Percentiles rank a stretch among this genome's conserved stretches.
Evolutionary conservation across 2,329 filamentous ascomycete genomes (phyloP).

Genomic region (Rhynchosporium agropyri): DNA sequence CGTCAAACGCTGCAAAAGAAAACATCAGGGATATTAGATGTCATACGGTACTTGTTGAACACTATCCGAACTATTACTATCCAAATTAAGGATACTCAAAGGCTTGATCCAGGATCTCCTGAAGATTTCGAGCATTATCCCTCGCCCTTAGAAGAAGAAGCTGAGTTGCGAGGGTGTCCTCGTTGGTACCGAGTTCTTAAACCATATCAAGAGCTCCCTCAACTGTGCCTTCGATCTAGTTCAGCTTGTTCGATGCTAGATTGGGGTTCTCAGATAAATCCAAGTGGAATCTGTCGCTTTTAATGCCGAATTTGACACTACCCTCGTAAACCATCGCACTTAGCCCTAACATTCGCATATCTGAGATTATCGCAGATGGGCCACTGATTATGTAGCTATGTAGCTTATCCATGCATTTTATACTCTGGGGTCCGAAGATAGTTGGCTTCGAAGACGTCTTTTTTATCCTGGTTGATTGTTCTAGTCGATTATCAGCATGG

Average conservation of each 20-base stretch:
- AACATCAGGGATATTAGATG: neutral
- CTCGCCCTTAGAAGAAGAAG: neutral
- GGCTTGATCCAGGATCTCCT: neutral
- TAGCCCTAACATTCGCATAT: neutral
- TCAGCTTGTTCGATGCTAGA: neutral
- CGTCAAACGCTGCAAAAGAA: neutral
- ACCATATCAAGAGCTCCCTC: slow-evolving; percentile 1
- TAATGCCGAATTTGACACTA: neutral
- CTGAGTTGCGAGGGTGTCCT: slow-evolving; percentile 2
- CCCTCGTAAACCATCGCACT: neutral
- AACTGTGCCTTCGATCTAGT: neutral
- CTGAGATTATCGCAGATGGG: neutral
- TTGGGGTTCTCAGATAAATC: neutral
- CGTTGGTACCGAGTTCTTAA: neutral
- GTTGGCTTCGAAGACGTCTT: neutral
- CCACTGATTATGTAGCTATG: neutral
- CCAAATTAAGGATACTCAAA: neutral
- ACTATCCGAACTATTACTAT: neutral
- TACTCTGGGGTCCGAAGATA: neutral
- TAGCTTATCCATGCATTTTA: neutral
- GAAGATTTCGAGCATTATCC: slow-evolving; percentile 1
- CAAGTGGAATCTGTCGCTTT: neutral
- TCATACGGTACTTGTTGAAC: neutral
- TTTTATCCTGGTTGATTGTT: neutral
- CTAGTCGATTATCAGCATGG: neutral